phyloP scores from a whole-genome alignment of 352 stramenopile genomes.

The Pythium pyrilobum region DNA sequence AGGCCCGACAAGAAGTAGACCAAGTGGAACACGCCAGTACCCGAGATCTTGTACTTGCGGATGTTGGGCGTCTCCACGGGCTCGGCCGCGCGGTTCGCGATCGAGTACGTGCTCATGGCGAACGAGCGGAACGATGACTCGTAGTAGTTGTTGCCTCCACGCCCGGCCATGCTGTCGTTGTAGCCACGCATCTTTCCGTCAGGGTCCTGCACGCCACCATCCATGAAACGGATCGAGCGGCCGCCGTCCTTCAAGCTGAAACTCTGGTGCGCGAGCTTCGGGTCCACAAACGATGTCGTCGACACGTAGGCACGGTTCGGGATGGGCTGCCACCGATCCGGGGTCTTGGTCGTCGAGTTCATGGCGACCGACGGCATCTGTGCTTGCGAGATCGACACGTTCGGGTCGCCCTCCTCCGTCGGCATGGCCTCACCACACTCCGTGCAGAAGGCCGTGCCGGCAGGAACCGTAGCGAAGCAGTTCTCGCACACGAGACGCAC shows the following conservation, averaged over 20 bases:
- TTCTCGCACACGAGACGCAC: slow-evolving; percentile 86
- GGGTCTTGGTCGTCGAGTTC: slow-evolving; percentile 69
- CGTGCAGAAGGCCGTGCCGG: slow-evolving; percentile 83
- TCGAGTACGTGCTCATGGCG: slow-evolving; percentile 87
- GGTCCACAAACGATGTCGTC: slow-evolving; percentile 86
- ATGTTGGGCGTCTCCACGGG: slow-evolving; percentile 87
- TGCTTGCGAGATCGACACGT: slow-evolving; percentile 84
- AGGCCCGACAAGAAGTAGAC: slow-evolving; percentile 77
- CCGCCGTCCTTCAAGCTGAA: slow-evolving; percentile 56
- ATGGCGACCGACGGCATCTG: slow-evolving; percentile 83
- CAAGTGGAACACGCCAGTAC: slow-evolving; percentile 76
- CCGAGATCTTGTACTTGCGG: slow-evolving; percentile 90
- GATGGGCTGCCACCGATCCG: slow-evolving; percentile 80
- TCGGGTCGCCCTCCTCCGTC: slow-evolving; percentile 57
- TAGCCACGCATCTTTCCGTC: slow-evolving; percentile 82
- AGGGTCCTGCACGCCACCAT: slow-evolving; percentile 74
- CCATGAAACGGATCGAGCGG: slow-evolving; percentile 86
- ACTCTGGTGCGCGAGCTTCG: slow-evolving; percentile 68
- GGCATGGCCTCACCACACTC: slow-evolving; percentile 87
- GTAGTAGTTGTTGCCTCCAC: slow-evolving; percentile 66
- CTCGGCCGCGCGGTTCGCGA: slow-evolving; percentile 82
- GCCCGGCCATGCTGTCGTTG: slow-evolving; percentile 62
- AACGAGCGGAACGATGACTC: slow-evolving; percentile 88
- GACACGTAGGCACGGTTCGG: slow-evolving; percentile 81
- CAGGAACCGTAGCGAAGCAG: slow-evolving; percentile 81